These are phyloP conservation scores for Lotmaria passim DNA, from an alignment of 208 protist genomes.

Conservation along the genomic window DNA sequence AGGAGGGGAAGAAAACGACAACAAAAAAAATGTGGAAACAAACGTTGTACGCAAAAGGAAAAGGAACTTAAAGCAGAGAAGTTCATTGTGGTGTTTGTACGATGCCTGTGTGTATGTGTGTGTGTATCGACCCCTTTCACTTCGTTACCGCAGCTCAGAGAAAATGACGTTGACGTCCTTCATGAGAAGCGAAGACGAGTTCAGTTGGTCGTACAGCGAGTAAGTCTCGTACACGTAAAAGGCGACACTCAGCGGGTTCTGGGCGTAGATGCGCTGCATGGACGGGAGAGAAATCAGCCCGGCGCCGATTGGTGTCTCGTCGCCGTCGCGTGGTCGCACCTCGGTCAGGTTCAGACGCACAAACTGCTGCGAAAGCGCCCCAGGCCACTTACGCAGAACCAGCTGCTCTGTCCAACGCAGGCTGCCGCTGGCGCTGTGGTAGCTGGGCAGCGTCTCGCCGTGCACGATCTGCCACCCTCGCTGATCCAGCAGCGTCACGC, in stretches of 20 bases:
- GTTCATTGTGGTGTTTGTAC: background rate
- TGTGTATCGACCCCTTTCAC: too few species aligned
- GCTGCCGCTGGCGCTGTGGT: conserved; percentile 87
- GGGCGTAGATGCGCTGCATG: conserved; percentile 63
- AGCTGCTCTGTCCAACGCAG: conserved; percentile 85
- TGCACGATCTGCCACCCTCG: conserved; percentile 81
- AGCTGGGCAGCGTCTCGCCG: conserved; percentile 83
- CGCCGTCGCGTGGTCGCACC: conserved; percentile 78
- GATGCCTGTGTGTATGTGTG: background rate
- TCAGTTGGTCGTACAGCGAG: conserved; percentile 86
- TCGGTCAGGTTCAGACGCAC: conserved; percentile 89
- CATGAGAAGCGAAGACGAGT: conserved; percentile 84
- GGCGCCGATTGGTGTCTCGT: conserved; percentile 86
- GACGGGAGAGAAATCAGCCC: conserved; percentile 80
- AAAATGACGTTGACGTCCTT: conserved; percentile 84
- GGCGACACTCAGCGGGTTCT: conserved; percentile 72
- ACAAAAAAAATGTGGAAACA: background rate
- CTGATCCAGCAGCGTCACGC: conserved; percentile 84
- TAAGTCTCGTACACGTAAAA: conserved; percentile 93
- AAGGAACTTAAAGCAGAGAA: background rate
- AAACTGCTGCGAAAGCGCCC: conserved; percentile 80
- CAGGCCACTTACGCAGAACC: conserved; percentile 86
- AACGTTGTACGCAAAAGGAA: background rate
- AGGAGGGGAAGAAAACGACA: background rate
- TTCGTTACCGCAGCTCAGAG: conserved; percentile 58